Evolutionary conservation across 2,329 filamentous ascomycete species (phyloP).

Genomic region (Metarhizium album): DNA sequence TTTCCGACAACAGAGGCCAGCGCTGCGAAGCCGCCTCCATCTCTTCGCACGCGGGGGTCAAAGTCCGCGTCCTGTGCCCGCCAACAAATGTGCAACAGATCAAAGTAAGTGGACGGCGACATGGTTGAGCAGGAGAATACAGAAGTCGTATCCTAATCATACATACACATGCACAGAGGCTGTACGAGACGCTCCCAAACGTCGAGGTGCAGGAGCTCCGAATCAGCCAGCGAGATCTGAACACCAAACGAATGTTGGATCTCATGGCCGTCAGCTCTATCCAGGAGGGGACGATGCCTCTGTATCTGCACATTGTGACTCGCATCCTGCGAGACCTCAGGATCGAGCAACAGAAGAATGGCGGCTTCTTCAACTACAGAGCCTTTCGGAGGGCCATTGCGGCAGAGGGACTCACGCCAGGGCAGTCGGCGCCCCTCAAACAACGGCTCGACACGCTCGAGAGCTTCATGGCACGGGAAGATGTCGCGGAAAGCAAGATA

Average conservation of each 20-base stretch:
- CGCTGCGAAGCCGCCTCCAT: slow-evolving; percentile 52
- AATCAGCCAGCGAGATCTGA: slow-evolving; percentile 40
- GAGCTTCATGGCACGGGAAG: slow-evolving; percentile 35
- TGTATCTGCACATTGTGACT: slow-evolving; percentile 47
- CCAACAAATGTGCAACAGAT: slow-evolving; percentile 38
- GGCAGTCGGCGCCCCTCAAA: slow-evolving; percentile 42
- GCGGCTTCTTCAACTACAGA: slow-evolving; percentile 35
- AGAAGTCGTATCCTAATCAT: neutral
- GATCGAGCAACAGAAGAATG: slow-evolving; percentile 27
- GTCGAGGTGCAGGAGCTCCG: slow-evolving; percentile 39
- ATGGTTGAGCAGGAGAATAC: neutral
- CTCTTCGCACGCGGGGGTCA: slow-evolving; percentile 28
- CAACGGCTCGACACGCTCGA: slow-evolving; percentile 36
- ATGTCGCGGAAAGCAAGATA: slow-evolving; percentile 6
- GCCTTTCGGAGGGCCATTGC: slow-evolving; percentile 29
- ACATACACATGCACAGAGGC: slow-evolving; percentile 19
- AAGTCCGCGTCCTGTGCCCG: slow-evolving; percentile 42
- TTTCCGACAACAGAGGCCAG: slow-evolving; percentile 33
- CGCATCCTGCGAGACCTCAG: slow-evolving; percentile 48
- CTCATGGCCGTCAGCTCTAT: slow-evolving; percentile 42
- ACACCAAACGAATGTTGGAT: slow-evolving; percentile 46
- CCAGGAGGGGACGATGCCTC: slow-evolving; percentile 30
- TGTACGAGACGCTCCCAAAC: slow-evolving; percentile 31
- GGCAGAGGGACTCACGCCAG: slow-evolving; percentile 27
- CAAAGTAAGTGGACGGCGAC: slow-evolving; percentile 11